These are phyloP conservation scores for Powellomyces hirtus DNA, from an alignment of 192 early-diverging fungal genomes.

Conservation along the genomic window DNA sequence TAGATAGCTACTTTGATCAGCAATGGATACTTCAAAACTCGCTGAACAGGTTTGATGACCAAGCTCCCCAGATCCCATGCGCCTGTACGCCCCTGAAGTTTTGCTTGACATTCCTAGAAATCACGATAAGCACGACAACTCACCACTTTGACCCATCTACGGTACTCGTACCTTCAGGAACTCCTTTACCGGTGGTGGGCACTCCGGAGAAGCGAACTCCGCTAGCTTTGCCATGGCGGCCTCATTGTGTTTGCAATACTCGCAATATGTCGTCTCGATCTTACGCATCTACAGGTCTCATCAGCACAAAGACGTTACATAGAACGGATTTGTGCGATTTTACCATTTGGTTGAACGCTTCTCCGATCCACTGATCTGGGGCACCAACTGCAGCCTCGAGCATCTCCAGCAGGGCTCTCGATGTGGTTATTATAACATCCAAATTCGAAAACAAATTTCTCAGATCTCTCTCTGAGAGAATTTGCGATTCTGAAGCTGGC, in stretches of 20 bases:
- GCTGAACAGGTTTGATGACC: slow-evolving; percentile 94
- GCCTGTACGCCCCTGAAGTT: slow-evolving; percentile 68
- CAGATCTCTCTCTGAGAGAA: slow-evolving; percentile 60
- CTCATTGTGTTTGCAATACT: slow-evolving; percentile 78
- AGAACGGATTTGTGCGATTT: neutral
- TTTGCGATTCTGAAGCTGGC: slow-evolving; percentile 39
- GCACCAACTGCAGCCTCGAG: slow-evolving; percentile 55
- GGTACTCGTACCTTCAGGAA: slow-evolving; percentile 43
- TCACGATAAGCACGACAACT: neutral
- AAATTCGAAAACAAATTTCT: slow-evolving; percentile 79
- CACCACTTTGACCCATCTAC: neutral
- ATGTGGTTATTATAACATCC: slow-evolving; percentile 66
- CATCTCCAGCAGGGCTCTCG: slow-evolving; percentile 61
- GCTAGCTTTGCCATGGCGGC: slow-evolving; percentile 58
- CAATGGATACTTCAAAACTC: slow-evolving; percentile 95
- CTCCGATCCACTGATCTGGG: slow-evolving; percentile 50
- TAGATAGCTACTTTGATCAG: slow-evolving; percentile 73
- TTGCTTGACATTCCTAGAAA: slow-evolving; percentile 55
- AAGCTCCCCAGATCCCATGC: slow-evolving; percentile 92
- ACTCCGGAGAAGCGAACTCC: slow-evolving; percentile 54
- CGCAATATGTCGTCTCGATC: slow-evolving; percentile 63
- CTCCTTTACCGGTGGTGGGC: slow-evolving; percentile 37
- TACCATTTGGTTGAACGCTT: slow-evolving; percentile 42
- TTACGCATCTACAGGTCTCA: slow-evolving; percentile 17
- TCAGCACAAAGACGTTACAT: neutral